Base-by-base conservation (phyloP, 2,329 filamentous ascomycete genomes). In the Tolypocladium tundrense region DNA sequence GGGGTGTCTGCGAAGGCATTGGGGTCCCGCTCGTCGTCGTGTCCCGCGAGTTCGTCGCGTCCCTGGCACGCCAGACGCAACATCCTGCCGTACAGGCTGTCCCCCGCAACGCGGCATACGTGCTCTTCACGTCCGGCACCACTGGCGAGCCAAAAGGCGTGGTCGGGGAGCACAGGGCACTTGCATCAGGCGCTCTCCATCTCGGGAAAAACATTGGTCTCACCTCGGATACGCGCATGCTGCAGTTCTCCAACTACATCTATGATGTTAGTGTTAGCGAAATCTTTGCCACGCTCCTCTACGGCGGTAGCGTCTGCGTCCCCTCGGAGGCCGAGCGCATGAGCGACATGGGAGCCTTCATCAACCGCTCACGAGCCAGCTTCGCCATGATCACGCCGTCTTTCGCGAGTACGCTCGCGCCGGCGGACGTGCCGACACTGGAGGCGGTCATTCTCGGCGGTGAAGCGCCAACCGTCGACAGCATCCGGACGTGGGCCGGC, bases 131-230 rank as follows among this genome's bases (percentile, higher is more conserved):
- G 31, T 33, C 31, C 31, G 31, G 31, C 31, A 33, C 31, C 31
- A 33, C 31, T 33, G 31, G 31, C 31, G 31, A 33, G 31, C 31
- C 31, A 33, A 33, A 33, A 33, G 31, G 31, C 31, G 31, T 33
- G 31, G 31, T 33, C 31, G 31, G 31, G 31, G 31, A 33, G 31
- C 31, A 33, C 31, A 33, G 31, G 31, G 31, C 31, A 33, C 31
- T 33, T 21, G 77, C 4, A 76, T 78, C 27, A 59, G 77, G 3
- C 74, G 74, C 0, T 77, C 84, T 63, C 78, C 74, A 0, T 70
- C 73, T 33, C 3, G 71, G 74, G 0, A 69, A 83, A 9, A 69
- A 74, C 1, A 80, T 82, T 57, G 74, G 71, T 45, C 31, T 33
- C 31, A 33, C 31, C 31, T 33, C 31, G 31, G 31, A 33, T 33